A percentile compares a stretch with the other conserved stretches of the same genome.
Evolutionary conservation across 2,329 filamentous ascomycete genomes (phyloP).

Genomic region (Colletotrichum shisoi): DNA sequence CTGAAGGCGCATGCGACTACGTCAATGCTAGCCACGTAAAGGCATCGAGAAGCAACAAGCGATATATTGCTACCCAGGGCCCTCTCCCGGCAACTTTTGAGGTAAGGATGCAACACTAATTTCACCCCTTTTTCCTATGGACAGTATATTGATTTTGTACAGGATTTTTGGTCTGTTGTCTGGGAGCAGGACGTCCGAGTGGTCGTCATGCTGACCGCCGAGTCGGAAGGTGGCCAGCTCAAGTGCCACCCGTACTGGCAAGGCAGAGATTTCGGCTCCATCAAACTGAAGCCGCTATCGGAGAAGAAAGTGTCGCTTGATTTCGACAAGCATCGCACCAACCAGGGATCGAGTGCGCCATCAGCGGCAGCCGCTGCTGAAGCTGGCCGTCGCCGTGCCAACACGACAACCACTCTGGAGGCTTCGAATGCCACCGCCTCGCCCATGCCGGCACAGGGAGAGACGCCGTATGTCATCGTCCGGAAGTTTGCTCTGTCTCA

Average conservation of each 20-base stretch:
- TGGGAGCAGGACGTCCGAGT: constrained; percentile 97
- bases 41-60: constrained; percentile 82
- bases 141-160: constrained; percentile 13
- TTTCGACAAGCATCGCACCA: constrained; percentile 60
- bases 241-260: constrained; percentile 98
- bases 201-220: constrained; percentile 95
- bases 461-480: constrained; percentile 79
- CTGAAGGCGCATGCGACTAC: constrained; percentile 81
- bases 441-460: constrained; percentile 50
- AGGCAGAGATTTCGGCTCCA: constrained; percentile 75
- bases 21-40: constrained; percentile 92
- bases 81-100: constrained; percentile 91
- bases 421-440: constrained; percentile 43
- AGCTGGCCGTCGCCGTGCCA: constrained; percentile 45
- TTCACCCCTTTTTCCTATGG: background rate
- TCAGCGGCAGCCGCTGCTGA: constrained; percentile 36
- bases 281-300: constrained; percentile 78
- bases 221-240: constrained; percentile 88
- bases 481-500: constrained; percentile 88
- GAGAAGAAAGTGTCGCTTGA: constrained; percentile 85
- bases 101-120: constrained; percentile 60
- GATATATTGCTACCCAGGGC: constrained; percentile 94
- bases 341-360: constrained; percentile 39
- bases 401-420: constrained; percentile 46
- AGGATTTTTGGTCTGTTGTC: constrained; percentile 98